These are phyloP conservation scores for Solanum tacnaense DNA, from an alignment of 257 asterid genomes.

Conservation along the genomic window DNA sequence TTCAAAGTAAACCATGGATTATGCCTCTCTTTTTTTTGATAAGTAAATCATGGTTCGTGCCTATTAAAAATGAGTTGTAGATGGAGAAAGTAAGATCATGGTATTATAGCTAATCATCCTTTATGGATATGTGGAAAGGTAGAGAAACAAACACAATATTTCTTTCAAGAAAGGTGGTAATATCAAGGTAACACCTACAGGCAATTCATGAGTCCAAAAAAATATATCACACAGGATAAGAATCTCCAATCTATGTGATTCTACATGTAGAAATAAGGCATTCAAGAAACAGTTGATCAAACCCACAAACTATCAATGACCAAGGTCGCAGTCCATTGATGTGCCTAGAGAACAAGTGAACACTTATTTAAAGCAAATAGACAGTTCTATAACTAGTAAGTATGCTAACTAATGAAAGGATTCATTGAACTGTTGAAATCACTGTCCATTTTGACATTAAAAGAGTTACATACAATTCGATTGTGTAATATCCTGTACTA, in stretches of 20 bases:
- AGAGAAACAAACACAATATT: background rate
- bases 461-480: conserved; percentile 1
- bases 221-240: background rate
- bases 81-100: background rate
- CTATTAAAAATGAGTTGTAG: background rate
- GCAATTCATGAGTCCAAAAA: background rate
- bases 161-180: background rate
- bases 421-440: background rate
- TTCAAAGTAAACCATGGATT: background rate
- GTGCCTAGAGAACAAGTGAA: background rate
- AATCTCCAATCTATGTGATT: background rate
- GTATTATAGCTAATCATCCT: background rate
- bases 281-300: background rate
- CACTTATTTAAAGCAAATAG: background rate
- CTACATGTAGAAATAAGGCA: background rate
- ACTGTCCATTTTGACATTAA: background rate
- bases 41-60: background rate
- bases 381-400: background rate
- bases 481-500: background rate
- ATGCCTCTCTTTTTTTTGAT: background rate
- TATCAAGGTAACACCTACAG: background rate
- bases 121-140: background rate
- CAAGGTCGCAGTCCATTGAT: background rate
- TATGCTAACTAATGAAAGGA: background rate
- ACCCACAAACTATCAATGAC: background rate